A percentile compares a stretch with the other conserved stretches of the same genome.
phyloP scores from a whole-genome alignment of 2,329 filamentous ascomycete species.

The Emericellopsis cladophorae region DNA sequence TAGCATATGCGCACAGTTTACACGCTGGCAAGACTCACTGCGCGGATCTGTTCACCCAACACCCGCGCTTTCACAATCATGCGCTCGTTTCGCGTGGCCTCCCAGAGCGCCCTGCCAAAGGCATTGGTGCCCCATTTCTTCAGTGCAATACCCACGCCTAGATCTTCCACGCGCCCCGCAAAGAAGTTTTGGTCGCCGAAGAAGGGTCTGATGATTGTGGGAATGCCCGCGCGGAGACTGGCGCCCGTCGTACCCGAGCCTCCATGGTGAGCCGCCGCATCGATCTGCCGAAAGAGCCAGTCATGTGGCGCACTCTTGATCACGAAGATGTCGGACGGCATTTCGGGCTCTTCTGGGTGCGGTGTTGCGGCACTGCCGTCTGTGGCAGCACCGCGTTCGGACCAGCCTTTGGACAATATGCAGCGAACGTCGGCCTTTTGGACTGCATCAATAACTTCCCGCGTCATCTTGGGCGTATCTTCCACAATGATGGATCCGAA shows the following conservation, averaged over 20 bases:
- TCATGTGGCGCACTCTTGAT: conserved; percentile 91
- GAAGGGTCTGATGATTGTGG: conserved; percentile 91
- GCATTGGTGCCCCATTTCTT: conserved; percentile 80
- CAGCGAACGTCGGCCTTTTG: conserved; percentile 85
- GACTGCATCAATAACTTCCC: conserved; percentile 87
- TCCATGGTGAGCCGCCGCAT: conserved; percentile 89
- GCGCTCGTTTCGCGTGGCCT: conserved; percentile 76
- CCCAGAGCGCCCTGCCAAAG: conserved; percentile 80
- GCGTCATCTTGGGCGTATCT: conserved; percentile 77
- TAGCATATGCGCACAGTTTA: background rate
- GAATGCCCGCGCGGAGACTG: conserved; percentile 78
- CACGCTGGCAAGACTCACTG: conserved; percentile 38
- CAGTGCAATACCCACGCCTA: conserved; percentile 83
- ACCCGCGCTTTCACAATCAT: conserved; percentile 81
- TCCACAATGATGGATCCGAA: conserved; percentile 94
- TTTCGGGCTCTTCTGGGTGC: conserved; percentile 45
- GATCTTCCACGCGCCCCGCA: conserved; percentile 75
- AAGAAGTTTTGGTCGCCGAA: conserved; percentile 99
- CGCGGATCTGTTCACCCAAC: conserved; percentile 77
- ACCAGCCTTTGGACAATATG: conserved; percentile 95
- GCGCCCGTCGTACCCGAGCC: conserved; percentile 92
- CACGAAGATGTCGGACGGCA: conserved; percentile 69
- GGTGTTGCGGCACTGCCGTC: conserved; percentile 19
- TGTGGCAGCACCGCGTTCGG: conserved; percentile 44
- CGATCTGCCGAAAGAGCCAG: conserved; percentile 90